Evolutionary conservation across 2,329 filamentous ascomycete species (phyloP).

Genomic region (Claviceps sp.): DNA sequence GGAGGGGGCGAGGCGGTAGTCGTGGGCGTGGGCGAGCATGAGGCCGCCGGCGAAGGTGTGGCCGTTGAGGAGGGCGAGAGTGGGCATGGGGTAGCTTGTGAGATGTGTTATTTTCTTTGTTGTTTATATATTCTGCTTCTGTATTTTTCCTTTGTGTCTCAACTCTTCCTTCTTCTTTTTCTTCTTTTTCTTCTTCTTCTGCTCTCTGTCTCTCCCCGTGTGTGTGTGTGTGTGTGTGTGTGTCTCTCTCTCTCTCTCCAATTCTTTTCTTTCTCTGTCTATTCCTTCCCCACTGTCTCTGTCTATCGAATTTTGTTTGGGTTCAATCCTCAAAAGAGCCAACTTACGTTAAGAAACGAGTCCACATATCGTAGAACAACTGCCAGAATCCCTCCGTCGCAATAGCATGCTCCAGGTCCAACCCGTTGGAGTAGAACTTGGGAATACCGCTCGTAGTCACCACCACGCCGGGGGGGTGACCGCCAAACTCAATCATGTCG

Average conservation of each 20-base stretch:
- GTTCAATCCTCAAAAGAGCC: too few relatives aligned
- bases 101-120: constrained; percentile 49
- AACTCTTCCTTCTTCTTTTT: not conserved
- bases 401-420: constrained; percentile 60
- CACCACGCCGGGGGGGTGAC: constrained; percentile 55
- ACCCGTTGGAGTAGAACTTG: constrained; percentile 75
- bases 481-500: constrained; percentile 56
- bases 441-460: constrained; percentile 61
- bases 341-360: constrained; percentile 33
- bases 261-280: not conserved
- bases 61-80: constrained; percentile 64
- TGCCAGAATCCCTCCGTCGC: constrained; percentile 48
- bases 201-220: not conserved
- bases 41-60: constrained; percentile 74
- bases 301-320: not conserved
- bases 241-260: not conserved
- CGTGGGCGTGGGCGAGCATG: constrained; percentile 62
- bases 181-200: not conserved
- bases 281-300: not conserved
- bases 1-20: constrained; percentile 68
- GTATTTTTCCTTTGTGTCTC: not conserved
- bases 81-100: constrained; percentile 66
- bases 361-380: constrained; percentile 51
- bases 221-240: too few relatives aligned
- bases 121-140: not conserved